Percentiles rank a stretch among this genome's conserved stretches.
These are phyloP conservation scores for Dipteronia dyeriana DNA, from an alignment of 345 rosid genomes.

Conservation along the genomic window DNA sequence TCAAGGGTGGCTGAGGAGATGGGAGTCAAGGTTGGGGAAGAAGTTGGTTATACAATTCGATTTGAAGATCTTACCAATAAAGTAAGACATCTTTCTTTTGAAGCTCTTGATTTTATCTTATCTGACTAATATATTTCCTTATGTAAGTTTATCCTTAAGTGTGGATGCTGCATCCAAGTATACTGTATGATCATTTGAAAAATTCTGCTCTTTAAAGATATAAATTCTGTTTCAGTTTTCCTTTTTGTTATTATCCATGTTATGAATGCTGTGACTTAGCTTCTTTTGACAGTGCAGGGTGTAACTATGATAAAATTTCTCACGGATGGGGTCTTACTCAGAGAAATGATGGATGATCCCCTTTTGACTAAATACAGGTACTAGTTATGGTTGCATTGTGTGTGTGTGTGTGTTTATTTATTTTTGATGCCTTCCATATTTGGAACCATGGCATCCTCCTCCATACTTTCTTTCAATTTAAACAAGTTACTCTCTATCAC, in stretches of 20 bases:
- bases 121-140: conserved; percentile 7
- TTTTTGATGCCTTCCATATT: not conserved
- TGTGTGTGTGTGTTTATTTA: not conserved
- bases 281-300: conserved; percentile 58
- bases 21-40: conserved; percentile 93
- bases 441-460: not conserved
- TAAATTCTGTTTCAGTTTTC: not conserved
- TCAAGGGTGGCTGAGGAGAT: conserved; percentile 96
- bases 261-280: conserved; percentile 17
- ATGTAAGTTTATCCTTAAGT: not conserved
- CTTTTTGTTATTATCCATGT: not conserved
- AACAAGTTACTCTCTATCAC: not conserved
- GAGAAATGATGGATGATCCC: conserved; percentile 99
- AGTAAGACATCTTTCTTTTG: conserved; percentile 42
- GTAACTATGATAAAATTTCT: conserved; percentile 82
- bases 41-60: conserved; percentile 92
- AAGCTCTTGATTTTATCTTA: not conserved
- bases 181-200: not conserved
- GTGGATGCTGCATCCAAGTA: conserved; percentile 5
- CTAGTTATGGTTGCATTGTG: conserved; percentile 21
- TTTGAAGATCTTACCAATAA: conserved; percentile 86
- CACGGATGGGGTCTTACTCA: conserved; percentile 88
- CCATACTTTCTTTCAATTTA: not conserved
- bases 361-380: conserved; percentile 96
- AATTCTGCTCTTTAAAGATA: not conserved